Conservation (phyloP, 2,329 filamentous ascomycete genomes). For the Aureobasidium uvarum region DNA sequence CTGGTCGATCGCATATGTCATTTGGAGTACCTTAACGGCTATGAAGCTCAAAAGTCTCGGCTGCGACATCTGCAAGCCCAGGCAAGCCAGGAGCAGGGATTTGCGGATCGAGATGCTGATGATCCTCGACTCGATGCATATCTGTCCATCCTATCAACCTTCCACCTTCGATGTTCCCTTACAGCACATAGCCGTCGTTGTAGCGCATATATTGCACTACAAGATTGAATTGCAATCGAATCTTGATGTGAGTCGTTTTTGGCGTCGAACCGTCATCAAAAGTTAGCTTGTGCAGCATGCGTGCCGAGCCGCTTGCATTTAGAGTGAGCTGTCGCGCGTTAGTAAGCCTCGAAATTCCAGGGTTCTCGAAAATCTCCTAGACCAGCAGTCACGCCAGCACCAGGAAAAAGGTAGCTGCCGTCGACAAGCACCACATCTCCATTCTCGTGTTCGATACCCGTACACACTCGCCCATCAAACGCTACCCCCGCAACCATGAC, state of each 20-base stretch:
- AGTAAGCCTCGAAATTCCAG: constrained; percentile 21
- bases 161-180: no score
- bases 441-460: background rate
- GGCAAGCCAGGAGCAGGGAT: constrained; percentile 21
- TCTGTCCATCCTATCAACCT: no score
- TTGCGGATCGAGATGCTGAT: constrained; percentile 21
- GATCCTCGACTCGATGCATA: background rate
- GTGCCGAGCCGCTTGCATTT: constrained; percentile 25
- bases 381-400: constrained; percentile 3
- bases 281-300: constrained; percentile 13
- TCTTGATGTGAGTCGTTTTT: constrained; percentile 1
- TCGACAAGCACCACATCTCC: background rate
- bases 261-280: constrained; percentile 12
- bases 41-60: constrained; percentile 23
- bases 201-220: background rate
- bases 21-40: constrained; percentile 5
- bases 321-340: constrained; percentile 25
- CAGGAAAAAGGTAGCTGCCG: background rate
- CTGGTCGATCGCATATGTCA: constrained; percentile 10
- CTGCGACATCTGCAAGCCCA: constrained; percentile 21
- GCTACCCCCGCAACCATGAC: constrained; percentile 27
- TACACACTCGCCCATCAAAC: no score
- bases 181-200: background rate
- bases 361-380: constrained; percentile 25
- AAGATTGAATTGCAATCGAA: background rate